Percentiles rank a stretch among this genome's conserved stretches.
Evolutionary conservation across 2,329 filamentous ascomycete genomes (phyloP).

Genomic region (Pseudogymnoascus sp.): DNA sequence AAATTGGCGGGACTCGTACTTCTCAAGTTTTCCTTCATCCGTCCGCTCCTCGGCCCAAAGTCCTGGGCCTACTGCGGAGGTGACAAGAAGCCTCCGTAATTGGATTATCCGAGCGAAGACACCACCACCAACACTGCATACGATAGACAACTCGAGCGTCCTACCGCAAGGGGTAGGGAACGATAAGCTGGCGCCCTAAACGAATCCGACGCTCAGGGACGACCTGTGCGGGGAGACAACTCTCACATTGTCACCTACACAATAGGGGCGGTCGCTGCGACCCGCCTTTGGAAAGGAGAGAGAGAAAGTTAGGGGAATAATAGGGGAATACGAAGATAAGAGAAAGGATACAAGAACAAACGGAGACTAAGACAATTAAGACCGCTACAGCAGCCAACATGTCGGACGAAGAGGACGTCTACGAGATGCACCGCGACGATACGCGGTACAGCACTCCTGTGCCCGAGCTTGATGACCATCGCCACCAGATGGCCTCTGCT

Average conservation of each 20-base stretch:
- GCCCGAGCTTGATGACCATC: slow-evolving; percentile 81
- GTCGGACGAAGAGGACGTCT: slow-evolving; percentile 57
- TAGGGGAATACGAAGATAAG: not conserved
- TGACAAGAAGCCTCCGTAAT: slow-evolving; percentile 97
- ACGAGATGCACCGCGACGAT: slow-evolving; percentile 32
- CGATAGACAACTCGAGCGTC: slow-evolving; percentile 2
- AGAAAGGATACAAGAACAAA: not conserved
- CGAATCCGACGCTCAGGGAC: slow-evolving; percentile 24
- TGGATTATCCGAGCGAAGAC: slow-evolving; percentile 32
- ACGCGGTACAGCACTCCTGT: slow-evolving; percentile 66
- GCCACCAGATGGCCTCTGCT: slow-evolving; percentile 54
- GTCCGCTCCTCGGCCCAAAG: slow-evolving; percentile 86
- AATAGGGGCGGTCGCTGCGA: slow-evolving; percentile 47
- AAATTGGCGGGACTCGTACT: slow-evolving; percentile 87
- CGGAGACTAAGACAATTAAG: not conserved
- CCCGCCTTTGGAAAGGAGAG: slow-evolving; percentile 30
- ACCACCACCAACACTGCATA: not conserved
- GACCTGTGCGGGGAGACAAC: slow-evolving; percentile 28
- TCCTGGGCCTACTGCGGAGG: slow-evolving; percentile 94
- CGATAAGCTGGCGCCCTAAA: slow-evolving; percentile 10
- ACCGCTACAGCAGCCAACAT: slow-evolving; percentile 42
- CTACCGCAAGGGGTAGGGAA: slow-evolving; percentile 9
- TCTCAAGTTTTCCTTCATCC: slow-evolving; percentile 64
- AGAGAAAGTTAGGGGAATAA: not conserved
- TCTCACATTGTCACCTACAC: slow-evolving; percentile 43